Percentiles rank a stretch among this genome's conserved stretches.
phyloP scores from a whole-genome alignment of 345 rosid genomes.

The Pugionium dolabratum region DNA sequence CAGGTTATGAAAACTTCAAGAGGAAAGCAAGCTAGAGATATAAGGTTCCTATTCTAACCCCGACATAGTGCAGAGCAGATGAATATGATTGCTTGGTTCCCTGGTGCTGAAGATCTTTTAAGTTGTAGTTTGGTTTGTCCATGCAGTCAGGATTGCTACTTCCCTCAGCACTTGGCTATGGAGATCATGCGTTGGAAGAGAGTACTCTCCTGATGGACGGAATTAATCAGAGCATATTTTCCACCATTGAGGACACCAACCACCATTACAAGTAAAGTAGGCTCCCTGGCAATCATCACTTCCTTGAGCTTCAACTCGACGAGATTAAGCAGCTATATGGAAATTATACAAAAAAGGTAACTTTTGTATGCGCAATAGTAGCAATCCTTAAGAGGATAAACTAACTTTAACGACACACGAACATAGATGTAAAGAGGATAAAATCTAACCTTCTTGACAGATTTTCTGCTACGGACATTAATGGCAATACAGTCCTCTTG shows the following conservation, averaged over 20 bases:
- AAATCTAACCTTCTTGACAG: conserved; percentile 76
- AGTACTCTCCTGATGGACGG: conserved; percentile 52
- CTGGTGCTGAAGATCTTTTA: conserved; percentile 61
- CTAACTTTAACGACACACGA: neutral
- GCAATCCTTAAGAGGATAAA: neutral
- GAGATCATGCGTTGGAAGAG: too few species aligned
- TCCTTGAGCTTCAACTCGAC: conserved; percentile 91
- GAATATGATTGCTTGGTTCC: conserved; percentile 52
- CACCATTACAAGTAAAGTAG: conserved; percentile 94
- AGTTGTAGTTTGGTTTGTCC: conserved; percentile 55
- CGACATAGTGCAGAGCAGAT: conserved; percentile 67
- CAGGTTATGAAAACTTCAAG: neutral
- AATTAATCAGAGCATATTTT: conserved; percentile 86
- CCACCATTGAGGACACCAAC: conserved; percentile 99
- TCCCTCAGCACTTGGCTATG: too few species aligned
- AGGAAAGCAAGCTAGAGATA: neutral
- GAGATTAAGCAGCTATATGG: conserved; percentile 73
- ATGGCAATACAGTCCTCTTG: conserved; percentile 77
- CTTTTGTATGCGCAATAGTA: neutral
- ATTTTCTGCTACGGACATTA: conserved; percentile 77
- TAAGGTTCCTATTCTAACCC: conserved; percentile 44
- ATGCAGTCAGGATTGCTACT: conserved; percentile 44
- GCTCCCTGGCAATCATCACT: conserved; percentile 73
- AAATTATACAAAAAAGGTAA: neutral
- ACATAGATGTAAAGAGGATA: neutral